Base-by-base conservation (phyloP, 139 green algal species). In the Chara braunii region DNA sequence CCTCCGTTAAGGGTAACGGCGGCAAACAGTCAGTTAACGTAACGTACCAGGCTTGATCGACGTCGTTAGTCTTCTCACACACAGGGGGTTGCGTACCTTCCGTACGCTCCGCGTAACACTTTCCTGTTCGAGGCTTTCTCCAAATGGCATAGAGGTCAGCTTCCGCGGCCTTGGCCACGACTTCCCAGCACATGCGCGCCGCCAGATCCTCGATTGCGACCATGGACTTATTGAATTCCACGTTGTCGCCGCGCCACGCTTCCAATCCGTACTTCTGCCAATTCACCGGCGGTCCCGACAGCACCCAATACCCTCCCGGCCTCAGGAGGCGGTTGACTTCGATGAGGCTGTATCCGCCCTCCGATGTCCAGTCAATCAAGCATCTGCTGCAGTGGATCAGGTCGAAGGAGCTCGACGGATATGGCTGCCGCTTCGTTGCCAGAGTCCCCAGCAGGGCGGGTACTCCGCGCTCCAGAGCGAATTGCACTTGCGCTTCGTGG, bases 131-230 rank as follows among this genome's bases (percentile, higher is more conserved):
- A 8, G 57, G 57, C 57, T 66, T 66, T 26, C 28, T 26, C 28
- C 53, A 66, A 1, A 66, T 66, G 57, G 26, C n/a, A n/a, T n/a
- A n/a, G n/a, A n/a, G n/a, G n/a, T n/a, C 57, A 1, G 57, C 54
- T 29, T 66, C 43, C n/a, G 12, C 14, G 3, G 22, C 44, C 36
- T 31, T 22, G 5, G 36, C 57, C 37, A 30, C 44, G 43, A 66
- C 36, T 43, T 28, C 54, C 57, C 57, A 66, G n/a, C 57, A 66
- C 57, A 66, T 66, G 57, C 57, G 57, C n/a, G n/a, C n/a, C n/a
- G n/a, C n/a, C n/a, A n/a, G n/a, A n/a, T n/a, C n/a, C n/a, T n/a
- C n/a, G n/a, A n/a, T n/a, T n/a, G n/a, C n/a, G n/a, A n/a, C n/a
- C n/a, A n/a, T n/a, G n/a, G n/a, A n/a, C n/a, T n/a, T n/a, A n/a